A percentile compares a stretch with the other conserved stretches of the same genome.
Evolutionary conservation across 257 asterid genomes (phyloP).

Genomic region (Leptodermis oblonga): DNA sequence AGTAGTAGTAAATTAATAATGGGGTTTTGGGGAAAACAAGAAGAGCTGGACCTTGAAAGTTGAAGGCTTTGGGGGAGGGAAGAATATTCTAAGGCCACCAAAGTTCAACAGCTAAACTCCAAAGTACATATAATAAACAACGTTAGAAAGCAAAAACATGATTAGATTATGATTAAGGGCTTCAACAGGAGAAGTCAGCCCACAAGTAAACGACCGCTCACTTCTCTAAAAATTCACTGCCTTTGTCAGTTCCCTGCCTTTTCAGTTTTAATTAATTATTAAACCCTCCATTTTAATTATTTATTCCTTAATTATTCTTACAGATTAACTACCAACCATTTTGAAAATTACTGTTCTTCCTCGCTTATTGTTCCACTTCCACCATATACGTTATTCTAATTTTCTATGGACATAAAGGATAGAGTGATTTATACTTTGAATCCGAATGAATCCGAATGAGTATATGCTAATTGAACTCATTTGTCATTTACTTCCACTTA

Average conservation of each 20-base stretch:
- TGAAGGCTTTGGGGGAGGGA: slow-evolving; percentile 49
- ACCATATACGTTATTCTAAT: too few relatives aligned
- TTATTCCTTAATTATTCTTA: neutral
- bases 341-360: too few relatives aligned
- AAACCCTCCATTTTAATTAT: neutral
- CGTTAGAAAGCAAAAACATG: slow-evolving; percentile 47
- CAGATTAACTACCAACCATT: neutral
- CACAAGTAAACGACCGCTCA: slow-evolving; percentile 74
- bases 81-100: slow-evolving; percentile 68
- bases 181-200: slow-evolving; percentile 72
- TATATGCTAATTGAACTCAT: too few relatives aligned
- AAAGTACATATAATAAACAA: slow-evolving; percentile 60
- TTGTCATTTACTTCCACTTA: neutral
- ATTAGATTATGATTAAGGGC: slow-evolving; percentile 80
- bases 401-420: too few relatives aligned
- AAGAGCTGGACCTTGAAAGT: slow-evolving; percentile 66
- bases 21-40: slow-evolving; percentile 1
- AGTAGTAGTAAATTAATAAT: neutral
- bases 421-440: too few relatives aligned
- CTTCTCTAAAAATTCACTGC: slow-evolving; percentile 78
- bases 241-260: slow-evolving; percentile 49
- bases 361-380: too few relatives aligned
- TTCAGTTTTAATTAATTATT: slow-evolving; percentile 8
- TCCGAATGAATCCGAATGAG: too few relatives aligned
- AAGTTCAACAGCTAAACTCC: slow-evolving; percentile 82